Evolutionary conservation across 1,284 basidiomycete genomes (phyloP).

Genomic region (Pseudozyma tsukubaensis): DNA sequence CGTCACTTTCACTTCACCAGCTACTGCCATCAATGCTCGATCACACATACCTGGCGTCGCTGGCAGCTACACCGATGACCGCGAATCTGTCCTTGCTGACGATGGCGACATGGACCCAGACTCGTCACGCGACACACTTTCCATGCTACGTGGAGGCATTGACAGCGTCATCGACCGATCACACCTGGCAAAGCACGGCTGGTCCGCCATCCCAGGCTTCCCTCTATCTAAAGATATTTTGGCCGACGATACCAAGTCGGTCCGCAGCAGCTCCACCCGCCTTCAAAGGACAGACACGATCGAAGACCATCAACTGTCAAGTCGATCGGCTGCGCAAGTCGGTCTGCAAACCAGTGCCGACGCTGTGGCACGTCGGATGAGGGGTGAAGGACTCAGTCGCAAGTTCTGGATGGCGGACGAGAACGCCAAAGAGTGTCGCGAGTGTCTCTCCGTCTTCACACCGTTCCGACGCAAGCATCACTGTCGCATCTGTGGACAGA

Average conservation of each 20-base stretch:
- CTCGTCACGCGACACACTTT: slow-evolving; percentile 40
- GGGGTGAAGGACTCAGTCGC: slow-evolving; percentile 62
- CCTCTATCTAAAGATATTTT: slow-evolving; percentile 61
- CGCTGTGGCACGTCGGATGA: slow-evolving; percentile 57
- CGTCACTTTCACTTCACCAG: slow-evolving; percentile 51
- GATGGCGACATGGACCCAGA: slow-evolving; percentile 42
- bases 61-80: slow-evolving; percentile 44
- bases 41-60: slow-evolving; percentile 30
- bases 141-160: slow-evolving; percentile 29
- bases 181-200: slow-evolving; percentile 49
- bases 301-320: slow-evolving; percentile 35
- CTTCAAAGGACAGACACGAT: slow-evolving; percentile 48
- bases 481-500: slow-evolving; percentile 68
- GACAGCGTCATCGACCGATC: slow-evolving; percentile 38
- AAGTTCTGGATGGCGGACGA: slow-evolving; percentile 76
- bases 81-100: slow-evolving; percentile 41
- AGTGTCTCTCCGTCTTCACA: slow-evolving; percentile 64
- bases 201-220: slow-evolving; percentile 61
- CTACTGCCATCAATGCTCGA: slow-evolving; percentile 43
- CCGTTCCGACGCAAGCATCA: slow-evolving; percentile 66
- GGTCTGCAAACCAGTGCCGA: slow-evolving; percentile 61
- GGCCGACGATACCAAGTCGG: slow-evolving; percentile 60
- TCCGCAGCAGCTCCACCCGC: slow-evolving; percentile 55
- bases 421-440: slow-evolving; percentile 80
- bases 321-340: slow-evolving; percentile 33